These are phyloP conservation scores for Neobulgaria alba DNA, from an alignment of 2,329 filamentous ascomycete species.

Conservation along the genomic window DNA sequence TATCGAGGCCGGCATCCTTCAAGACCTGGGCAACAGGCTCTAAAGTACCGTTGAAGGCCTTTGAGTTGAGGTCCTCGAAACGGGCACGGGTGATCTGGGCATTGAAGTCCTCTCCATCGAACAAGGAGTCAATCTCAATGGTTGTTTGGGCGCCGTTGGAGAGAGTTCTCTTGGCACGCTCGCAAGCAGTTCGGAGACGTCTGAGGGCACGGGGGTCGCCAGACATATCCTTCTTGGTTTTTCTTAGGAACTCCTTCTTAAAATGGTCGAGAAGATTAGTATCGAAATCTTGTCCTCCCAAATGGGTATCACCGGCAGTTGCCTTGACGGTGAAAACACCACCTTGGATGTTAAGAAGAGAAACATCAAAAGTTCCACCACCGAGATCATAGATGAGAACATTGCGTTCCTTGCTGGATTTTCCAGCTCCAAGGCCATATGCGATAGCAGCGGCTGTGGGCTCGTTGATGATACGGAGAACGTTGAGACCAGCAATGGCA, in stretches of 20 bases:
- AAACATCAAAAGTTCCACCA: conserved; percentile 99
- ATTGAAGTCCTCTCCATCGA: conserved; percentile 96
- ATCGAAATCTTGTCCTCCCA: conserved; percentile 95
- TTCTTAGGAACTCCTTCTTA: conserved; percentile 85
- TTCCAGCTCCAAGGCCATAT: conserved; percentile 92
- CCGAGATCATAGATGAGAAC: conserved; percentile 99
- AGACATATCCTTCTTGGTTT: conserved; percentile 56
- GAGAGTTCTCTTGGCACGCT: conserved; percentile 98
- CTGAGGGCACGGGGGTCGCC: conserved; percentile 86
- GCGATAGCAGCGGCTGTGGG: conserved; percentile 96
- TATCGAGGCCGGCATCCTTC: conserved; percentile 82
- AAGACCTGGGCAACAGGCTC: conserved; percentile 95
- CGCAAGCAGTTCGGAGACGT: conserved; percentile 93
- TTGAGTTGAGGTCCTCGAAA: conserved; percentile 97
- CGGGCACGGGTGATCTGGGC: conserved; percentile 94
- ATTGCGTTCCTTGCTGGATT: conserved; percentile 95
- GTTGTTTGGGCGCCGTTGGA: conserved; percentile 96
- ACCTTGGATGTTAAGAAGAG: conserved; percentile 95
- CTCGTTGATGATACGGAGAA: conserved; percentile 99
- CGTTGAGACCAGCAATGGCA: conserved; percentile 93
- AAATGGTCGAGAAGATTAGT: conserved; percentile 93
- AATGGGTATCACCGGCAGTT: conserved; percentile 92
- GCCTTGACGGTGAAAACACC: conserved; percentile 99
- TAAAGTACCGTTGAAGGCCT: conserved; percentile 87
- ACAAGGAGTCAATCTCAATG: conserved; percentile 97